Percentiles rank a stretch among this genome's conserved stretches.
Evolutionary conservation across 371 early-diverging fungal species (phyloP).

Genomic region (Mucor velutinosus): DNA sequence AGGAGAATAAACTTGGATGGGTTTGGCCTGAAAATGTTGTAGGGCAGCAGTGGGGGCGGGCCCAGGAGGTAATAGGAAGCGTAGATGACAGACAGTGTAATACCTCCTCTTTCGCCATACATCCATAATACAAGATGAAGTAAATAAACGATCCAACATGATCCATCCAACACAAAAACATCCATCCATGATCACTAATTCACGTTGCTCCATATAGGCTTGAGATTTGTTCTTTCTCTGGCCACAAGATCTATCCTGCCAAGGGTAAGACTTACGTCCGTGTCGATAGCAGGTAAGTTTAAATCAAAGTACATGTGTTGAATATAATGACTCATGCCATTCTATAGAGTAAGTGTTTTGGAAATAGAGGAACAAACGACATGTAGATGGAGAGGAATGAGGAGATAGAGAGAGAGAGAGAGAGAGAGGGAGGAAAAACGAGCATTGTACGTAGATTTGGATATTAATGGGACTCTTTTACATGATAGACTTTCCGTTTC

Average conservation of each 20-base stretch:
- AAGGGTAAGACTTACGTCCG: conserved; percentile 94
- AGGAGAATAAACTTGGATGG: background rate
- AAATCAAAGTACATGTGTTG: too few species aligned
- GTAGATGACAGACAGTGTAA: background rate
- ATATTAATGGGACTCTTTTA: background rate
- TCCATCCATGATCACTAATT: too few species aligned
- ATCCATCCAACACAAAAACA: background rate
- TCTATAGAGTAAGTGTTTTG: too few species aligned
- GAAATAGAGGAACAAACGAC: too few species aligned
- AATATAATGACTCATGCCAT: background rate
- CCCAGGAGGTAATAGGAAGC: background rate
- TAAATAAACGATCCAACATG: conserved; percentile 1
- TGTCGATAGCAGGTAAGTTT: conserved; percentile 72
- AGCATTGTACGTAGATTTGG: background rate
- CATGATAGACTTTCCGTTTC: conserved; percentile 93
- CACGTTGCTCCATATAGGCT: conserved; percentile 22
- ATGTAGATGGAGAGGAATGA: too few species aligned
- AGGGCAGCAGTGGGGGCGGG: background rate
- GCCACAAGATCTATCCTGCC: conserved; percentile 98
- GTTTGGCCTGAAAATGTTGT: background rate
- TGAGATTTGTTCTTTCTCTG: conserved; percentile 95
- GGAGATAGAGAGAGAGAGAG: too few species aligned
- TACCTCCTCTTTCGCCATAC: conserved; percentile 27
- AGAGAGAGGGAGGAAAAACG: too few species aligned
- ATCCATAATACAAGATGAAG: conserved; percentile 25